phyloP scores from a whole-genome alignment of 78 protist species.

The Dictyostelium capitatum region DNA sequence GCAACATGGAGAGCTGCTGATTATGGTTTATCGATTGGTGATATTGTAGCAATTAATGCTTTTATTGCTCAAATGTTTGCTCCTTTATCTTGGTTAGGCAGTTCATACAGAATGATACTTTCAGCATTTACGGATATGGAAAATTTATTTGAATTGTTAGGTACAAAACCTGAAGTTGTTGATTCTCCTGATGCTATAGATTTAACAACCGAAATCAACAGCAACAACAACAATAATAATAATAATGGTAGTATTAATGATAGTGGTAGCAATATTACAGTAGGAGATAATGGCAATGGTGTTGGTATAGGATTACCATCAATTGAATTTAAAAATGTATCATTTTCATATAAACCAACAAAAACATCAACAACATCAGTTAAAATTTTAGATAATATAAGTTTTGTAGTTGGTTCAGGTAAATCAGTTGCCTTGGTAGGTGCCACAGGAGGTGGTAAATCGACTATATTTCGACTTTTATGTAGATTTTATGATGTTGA shows the following conservation, averaged over 20 bases:
- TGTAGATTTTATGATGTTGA: constrained; percentile 91
- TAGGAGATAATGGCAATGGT: background rate
- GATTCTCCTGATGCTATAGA: background rate
- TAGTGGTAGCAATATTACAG: background rate
- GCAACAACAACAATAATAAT: background rate
- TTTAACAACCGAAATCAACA: background rate
- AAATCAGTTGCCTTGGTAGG: constrained; percentile 94
- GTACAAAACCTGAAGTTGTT: constrained; percentile 25
- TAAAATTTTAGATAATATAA: constrained; percentile 69
- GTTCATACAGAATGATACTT: constrained; percentile 91
- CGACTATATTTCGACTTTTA: constrained; percentile 90
- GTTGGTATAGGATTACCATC: constrained; percentile 11
- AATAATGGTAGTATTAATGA: constrained; percentile 3
- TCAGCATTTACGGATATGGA: constrained; percentile 92
- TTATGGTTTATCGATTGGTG: constrained; percentile 90
- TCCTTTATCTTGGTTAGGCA: constrained; percentile 94
- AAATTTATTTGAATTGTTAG: constrained; percentile 82
- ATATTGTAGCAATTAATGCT: constrained; percentile 89
- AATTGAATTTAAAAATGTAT: background rate
- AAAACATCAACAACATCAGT: constrained; percentile 14
- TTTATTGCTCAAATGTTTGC: constrained; percentile 91
- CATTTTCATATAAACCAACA: background rate
- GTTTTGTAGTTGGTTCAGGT: constrained; percentile 86
- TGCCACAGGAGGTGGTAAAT: constrained; percentile 96
- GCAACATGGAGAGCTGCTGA: constrained; percentile 72